Evolutionary conservation across 1,139 yeast genomes (phyloP).

Genomic region (Pichia cactophila): DNA sequence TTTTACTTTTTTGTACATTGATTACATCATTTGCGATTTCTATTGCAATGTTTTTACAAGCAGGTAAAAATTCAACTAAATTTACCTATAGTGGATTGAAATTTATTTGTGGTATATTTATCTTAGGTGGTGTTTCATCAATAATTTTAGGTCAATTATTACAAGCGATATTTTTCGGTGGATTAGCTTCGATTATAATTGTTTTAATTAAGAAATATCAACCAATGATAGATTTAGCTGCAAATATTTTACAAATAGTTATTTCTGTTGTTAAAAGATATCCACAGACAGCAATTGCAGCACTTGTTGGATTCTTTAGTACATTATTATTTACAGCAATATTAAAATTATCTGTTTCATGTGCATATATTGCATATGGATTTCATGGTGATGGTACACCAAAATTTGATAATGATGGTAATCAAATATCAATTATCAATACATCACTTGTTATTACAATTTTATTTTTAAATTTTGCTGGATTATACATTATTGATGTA

Average conservation of each 20-base stretch:
- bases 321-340: conserved; percentile 26
- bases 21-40: conserved; percentile 58
- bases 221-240: conserved; percentile 47
- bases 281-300: conserved; percentile 61
- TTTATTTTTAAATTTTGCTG: conserved; percentile 46
- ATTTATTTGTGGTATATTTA: conserved; percentile 56
- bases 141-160: conserved; percentile 58
- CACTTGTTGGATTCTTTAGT: conserved; percentile 45
- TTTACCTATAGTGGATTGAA: conserved; percentile 68
- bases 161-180: conserved; percentile 70
- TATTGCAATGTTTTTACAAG: conserved; percentile 47
- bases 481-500: conserved; percentile 80
- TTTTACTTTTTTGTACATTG: conserved; percentile 61
- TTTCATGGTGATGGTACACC: conserved; percentile 46
- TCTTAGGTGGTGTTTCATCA: conserved; percentile 70
- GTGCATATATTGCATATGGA: conserved; percentile 36
- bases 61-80: conserved; percentile 55
- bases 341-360: conserved; percentile 14
- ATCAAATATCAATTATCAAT: conserved; percentile 59
- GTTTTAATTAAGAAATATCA: conserved; percentile 73
- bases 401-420: conserved; percentile 22
- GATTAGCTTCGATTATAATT: conserved; percentile 56
- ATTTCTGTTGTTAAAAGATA: conserved; percentile 70
- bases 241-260: conserved; percentile 61
- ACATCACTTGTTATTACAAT: conserved; percentile 65